These are phyloP conservation scores for Candida arabinofermentans DNA, from an alignment of 805 yeast genomes.

Conservation along the genomic window DNA sequence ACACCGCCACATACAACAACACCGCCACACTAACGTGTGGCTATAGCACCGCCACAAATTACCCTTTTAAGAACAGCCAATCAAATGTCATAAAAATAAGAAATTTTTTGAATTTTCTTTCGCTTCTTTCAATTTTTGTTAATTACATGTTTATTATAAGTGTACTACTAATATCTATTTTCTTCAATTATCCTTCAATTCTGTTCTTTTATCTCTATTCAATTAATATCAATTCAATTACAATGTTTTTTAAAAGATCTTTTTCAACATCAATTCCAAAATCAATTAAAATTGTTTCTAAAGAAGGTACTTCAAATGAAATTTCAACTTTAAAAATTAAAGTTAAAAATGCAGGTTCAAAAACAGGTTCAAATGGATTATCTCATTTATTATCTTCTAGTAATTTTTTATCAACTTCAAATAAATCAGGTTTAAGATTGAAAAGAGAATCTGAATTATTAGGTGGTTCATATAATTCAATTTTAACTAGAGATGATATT, in stretches of 20 bases:
- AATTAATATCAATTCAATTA: slow-evolving; percentile 8
- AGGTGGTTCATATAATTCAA: slow-evolving; percentile 74
- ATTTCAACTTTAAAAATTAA: slow-evolving; percentile 76
- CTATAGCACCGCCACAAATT: no score
- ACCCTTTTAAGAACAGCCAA: no score
- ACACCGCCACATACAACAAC: no score
- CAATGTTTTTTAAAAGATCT: slow-evolving; percentile 33
- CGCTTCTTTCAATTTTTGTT: no score
- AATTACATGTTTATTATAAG: no score
- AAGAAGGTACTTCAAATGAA: slow-evolving; percentile 48
- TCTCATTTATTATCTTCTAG: slow-evolving; percentile 82
- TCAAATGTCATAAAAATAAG: no score
- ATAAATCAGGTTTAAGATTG: slow-evolving; percentile 85
- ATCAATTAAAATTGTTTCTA: slow-evolving; percentile 39
- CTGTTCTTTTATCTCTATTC: neutral
- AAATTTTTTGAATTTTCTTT: no score
- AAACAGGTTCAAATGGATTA: slow-evolving; percentile 64
- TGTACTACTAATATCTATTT: neutral
- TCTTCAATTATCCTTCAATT: neutral
- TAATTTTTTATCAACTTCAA: slow-evolving; percentile 75
- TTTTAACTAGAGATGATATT: slow-evolving; percentile 79
- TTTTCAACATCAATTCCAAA: slow-evolving; percentile 39
- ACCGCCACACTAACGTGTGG: no score
- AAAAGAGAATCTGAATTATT: slow-evolving; percentile 92
- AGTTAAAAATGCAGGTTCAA: slow-evolving; percentile 80